Evolutionary conservation across 163 green algal species (phyloP).

Genomic region (Scenedesmus sp.): DNA sequence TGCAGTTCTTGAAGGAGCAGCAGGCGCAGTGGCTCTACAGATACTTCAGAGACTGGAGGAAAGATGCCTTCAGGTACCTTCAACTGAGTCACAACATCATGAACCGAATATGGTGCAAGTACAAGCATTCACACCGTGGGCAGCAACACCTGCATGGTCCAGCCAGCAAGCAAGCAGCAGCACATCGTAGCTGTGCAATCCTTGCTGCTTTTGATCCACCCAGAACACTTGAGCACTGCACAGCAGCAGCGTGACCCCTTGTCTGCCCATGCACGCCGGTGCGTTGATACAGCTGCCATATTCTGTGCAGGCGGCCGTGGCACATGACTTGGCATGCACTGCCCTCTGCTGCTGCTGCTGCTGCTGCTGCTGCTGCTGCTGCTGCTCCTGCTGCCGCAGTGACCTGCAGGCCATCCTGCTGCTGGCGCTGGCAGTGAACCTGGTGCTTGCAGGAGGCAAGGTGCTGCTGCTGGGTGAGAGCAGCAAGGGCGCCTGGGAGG

Average conservation of each 20-base stretch:
- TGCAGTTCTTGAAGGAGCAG: neutral
- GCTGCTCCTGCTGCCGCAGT: neutral
- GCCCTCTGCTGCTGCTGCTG: neutral
- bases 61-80: slow-evolving; percentile 28
- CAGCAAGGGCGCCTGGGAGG: neutral
- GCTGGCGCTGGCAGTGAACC: neutral
- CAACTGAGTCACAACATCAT: too few species aligned
- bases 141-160: neutral
- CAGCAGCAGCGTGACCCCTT: neutral
- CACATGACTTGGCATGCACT: neutral
- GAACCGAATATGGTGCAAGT: too few species aligned
- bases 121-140: too few species aligned
- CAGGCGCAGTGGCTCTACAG: slow-evolving; percentile 7
- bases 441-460: neutral
- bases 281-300: neutral
- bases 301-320: neutral
- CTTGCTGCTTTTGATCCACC: neutral
- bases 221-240: neutral
- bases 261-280: neutral
- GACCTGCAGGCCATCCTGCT: slow-evolving; percentile 41
- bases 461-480: slow-evolving; percentile 20
- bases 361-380: neutral
- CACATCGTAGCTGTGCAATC: neutral
- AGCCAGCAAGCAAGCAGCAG: neutral
- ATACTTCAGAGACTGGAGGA: slow-evolving; percentile 35